phyloP scores from a whole-genome alignment of 352 stramenopile species.

The Phytophthora aleatoria region DNA sequence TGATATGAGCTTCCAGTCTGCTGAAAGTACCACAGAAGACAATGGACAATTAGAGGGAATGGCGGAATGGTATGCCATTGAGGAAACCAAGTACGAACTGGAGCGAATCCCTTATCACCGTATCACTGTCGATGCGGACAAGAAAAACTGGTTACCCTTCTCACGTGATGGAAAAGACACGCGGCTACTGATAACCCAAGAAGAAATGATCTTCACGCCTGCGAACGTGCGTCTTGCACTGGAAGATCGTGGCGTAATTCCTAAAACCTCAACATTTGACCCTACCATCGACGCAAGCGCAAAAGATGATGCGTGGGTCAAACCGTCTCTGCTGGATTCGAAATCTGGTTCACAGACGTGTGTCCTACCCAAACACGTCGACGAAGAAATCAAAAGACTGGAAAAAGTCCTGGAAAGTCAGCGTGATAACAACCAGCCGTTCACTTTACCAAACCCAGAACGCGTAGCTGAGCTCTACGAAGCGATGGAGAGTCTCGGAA shows the following conservation, averaged over 20 bases:
- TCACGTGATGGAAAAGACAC: slow-evolving; percentile 65
- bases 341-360: slow-evolving; percentile 22
- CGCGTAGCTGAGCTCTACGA: slow-evolving; percentile 68
- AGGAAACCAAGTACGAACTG: slow-evolving; percentile 71
- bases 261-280: slow-evolving; percentile 34
- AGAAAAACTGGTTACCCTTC: slow-evolving; percentile 52
- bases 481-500: slow-evolving; percentile 66
- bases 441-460: slow-evolving; percentile 62
- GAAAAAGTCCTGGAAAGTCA: slow-evolving; percentile 57
- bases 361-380: slow-evolving; percentile 45
- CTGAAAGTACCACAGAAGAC: slow-evolving; percentile 34
- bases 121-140: slow-evolving; percentile 61
- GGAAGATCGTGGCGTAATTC: slow-evolving; percentile 73
- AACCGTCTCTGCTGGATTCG: slow-evolving; percentile 6
- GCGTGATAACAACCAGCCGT: slow-evolving; percentile 17
- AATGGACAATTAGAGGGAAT: slow-evolving; percentile 61
- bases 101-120: slow-evolving; percentile 68
- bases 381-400: slow-evolving; percentile 61
- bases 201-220: slow-evolving; percentile 65
- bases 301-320: slow-evolving; percentile 19
- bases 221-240: slow-evolving; percentile 64
- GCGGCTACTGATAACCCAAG: slow-evolving; percentile 58
- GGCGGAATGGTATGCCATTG: slow-evolving; percentile 73
- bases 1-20: background rate
- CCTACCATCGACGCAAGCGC: background rate